Evolutionary conservation across 2,329 filamentous ascomycete species (phyloP).

Genomic region (Alternaria infectoria): DNA sequence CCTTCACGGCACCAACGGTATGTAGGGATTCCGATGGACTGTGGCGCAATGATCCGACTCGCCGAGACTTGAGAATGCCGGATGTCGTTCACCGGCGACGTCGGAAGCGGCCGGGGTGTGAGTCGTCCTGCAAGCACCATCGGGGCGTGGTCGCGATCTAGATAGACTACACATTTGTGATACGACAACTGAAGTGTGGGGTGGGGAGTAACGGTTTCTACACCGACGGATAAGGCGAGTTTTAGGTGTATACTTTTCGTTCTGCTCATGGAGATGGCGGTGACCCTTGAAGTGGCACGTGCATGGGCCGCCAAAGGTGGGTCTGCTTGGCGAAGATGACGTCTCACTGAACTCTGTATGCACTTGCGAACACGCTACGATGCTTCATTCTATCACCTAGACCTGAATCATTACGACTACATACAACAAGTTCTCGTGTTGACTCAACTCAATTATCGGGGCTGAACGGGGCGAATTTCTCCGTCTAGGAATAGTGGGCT

Average conservation of each 20-base stretch:
- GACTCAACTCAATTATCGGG: not conserved
- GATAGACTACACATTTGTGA: slow-evolving; percentile 6
- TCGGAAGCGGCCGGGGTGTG: slow-evolving; percentile 15
- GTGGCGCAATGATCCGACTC: slow-evolving; percentile 6
- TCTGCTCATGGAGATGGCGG: slow-evolving; percentile 34
- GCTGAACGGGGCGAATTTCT: not conserved
- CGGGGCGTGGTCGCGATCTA: slow-evolving; percentile 6
- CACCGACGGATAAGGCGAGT: slow-evolving; percentile 33
- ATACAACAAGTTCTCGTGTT: not conserved
- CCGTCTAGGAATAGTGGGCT: not conserved
- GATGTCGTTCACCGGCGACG: slow-evolving; percentile 14
- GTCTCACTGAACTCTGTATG: slow-evolving; percentile 15
- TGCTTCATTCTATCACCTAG: slow-evolving; percentile 1
- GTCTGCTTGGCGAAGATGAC: slow-evolving; percentile 23
- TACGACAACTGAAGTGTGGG: slow-evolving; percentile 5
- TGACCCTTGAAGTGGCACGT: slow-evolving; percentile 19
- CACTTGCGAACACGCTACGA: slow-evolving; percentile 8
- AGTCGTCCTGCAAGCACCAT: slow-evolving; percentile 9
- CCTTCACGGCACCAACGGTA: not conserved
- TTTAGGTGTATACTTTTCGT: slow-evolving; percentile 7
- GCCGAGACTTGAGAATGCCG: slow-evolving; percentile 18
- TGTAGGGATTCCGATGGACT: not conserved
- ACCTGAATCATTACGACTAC: slow-evolving; percentile 7
- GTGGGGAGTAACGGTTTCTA: slow-evolving; percentile 31
- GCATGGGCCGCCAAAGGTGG: slow-evolving; percentile 14